These are phyloP conservation scores for Globisporangium barbulae DNA, from an alignment of 352 stramenopile genomes.

Conservation along the genomic window DNA sequence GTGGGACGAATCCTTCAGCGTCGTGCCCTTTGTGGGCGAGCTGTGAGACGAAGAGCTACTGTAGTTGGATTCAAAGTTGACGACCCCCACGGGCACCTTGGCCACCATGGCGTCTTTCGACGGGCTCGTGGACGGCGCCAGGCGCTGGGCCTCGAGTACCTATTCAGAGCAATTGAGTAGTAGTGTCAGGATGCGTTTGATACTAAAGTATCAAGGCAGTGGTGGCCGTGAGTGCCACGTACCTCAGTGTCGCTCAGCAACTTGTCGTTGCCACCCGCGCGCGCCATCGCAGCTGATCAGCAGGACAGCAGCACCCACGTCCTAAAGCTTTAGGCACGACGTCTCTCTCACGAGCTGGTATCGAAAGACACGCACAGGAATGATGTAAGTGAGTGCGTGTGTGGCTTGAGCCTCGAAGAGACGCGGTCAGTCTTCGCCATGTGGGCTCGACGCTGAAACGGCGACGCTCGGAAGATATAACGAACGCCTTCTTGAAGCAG, in stretches of 20 bases:
- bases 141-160: constrained; percentile 13
- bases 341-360: neutral
- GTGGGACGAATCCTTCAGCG: constrained; percentile 37
- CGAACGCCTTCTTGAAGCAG: too few relatives aligned
- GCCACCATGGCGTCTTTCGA: constrained; percentile 28
- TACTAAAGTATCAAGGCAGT: neutral
- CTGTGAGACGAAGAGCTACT: constrained; percentile 11
- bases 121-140: constrained; percentile 62
- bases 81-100: constrained; percentile 31
- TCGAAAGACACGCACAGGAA: neutral
- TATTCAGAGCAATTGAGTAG: neutral
- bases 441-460: neutral
- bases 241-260: neutral
- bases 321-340: neutral
- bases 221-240: neutral
- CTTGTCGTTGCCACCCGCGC: neutral
- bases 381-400: neutral
- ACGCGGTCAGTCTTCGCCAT: neutral
- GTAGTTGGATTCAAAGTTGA: constrained; percentile 60
- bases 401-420: neutral
- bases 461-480: neutral
- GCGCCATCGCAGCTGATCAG: neutral
- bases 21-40: constrained; percentile 27
- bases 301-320: neutral
- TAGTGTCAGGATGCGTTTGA: neutral